Conservation (phyloP, 805 yeast genomes). For the Lipomyces kockii region DNA sequence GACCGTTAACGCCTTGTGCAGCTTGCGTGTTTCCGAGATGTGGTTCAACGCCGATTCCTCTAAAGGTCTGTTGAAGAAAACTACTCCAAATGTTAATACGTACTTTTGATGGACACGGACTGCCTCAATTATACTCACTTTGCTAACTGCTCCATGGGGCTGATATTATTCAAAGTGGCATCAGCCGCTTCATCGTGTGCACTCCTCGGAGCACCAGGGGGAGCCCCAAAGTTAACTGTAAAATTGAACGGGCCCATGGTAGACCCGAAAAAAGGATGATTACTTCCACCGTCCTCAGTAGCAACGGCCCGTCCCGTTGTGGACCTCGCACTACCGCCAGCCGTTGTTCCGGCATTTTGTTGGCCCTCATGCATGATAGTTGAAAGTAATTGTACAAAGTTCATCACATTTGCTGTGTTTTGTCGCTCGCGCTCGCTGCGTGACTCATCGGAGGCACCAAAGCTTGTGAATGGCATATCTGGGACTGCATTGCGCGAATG, state of each 20-base stretch:
- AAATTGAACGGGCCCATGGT: constrained; percentile 1
- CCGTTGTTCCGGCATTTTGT: neutral
- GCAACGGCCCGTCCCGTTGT: neutral
- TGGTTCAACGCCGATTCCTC: constrained; percentile 12
- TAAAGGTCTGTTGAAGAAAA: constrained; percentile 28
- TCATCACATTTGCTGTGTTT: constrained; percentile 21
- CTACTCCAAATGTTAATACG: constrained; percentile 19
- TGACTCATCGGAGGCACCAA: neutral
- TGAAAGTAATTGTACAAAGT: constrained; percentile 20
- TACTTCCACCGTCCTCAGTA: neutral
- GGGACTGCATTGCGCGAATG: neutral
- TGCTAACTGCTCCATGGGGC: constrained; percentile 30
- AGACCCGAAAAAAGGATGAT: neutral
- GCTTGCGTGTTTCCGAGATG: neutral
- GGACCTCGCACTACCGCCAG: neutral
- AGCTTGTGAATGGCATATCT: constrained; percentile 5
- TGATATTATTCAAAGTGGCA: constrained; percentile 2
- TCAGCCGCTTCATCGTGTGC: neutral
- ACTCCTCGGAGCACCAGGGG: constrained; percentile 1
- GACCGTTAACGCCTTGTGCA: neutral
- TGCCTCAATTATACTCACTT: neutral
- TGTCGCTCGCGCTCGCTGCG: constrained; percentile 12
- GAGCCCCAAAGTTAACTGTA: neutral
- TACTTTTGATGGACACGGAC: neutral
- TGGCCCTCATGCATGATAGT: constrained; percentile 14